These are phyloP conservation scores for Triglochin maritima DNA, from an alignment of 106 monocot species.

Conservation along the genomic window DNA sequence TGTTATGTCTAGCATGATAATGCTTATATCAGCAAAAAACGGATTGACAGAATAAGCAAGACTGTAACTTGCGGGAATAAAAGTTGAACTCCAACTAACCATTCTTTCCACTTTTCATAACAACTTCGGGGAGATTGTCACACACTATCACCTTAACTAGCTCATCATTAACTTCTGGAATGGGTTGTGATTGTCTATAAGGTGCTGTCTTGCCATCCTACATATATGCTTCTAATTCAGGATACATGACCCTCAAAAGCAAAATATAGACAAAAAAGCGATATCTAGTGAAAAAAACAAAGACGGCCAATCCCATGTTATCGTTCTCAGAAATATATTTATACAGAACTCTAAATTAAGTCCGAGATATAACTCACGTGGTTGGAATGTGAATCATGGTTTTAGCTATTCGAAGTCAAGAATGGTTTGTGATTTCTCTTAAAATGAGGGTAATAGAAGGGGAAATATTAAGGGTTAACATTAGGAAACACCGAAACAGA, in stretches of 20 bases:
- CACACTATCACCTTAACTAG: slow-evolving; percentile 76
- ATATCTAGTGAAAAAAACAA: background rate
- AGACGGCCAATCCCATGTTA: too few relatives aligned
- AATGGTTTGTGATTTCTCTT: too few relatives aligned
- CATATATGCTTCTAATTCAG: background rate
- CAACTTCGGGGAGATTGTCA: slow-evolving; percentile 53
- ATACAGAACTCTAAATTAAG: too few relatives aligned
- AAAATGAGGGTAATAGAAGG: too few relatives aligned
- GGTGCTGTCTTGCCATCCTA: slow-evolving; percentile 62
- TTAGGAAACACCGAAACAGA: too few relatives aligned
- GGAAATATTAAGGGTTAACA: too few relatives aligned
- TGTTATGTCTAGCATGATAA: too few relatives aligned
- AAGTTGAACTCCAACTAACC: slow-evolving; percentile 22
- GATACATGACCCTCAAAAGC: background rate
- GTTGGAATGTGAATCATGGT: too few relatives aligned
- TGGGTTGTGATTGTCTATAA: slow-evolving; percentile 63
- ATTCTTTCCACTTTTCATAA: slow-evolving; percentile 60
- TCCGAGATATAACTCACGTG: too few relatives aligned
- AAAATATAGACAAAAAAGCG: background rate
- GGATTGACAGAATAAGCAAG: background rate
- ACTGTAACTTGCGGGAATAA: background rate
- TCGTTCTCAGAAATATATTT: too few relatives aligned
- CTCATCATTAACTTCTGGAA: slow-evolving; percentile 69
- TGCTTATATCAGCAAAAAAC: background rate
- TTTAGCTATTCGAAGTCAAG: too few relatives aligned